Evolutionary conservation across 2,329 filamentous ascomycete genomes (phyloP).

Genomic region (Calonectria naviculata): DNA sequence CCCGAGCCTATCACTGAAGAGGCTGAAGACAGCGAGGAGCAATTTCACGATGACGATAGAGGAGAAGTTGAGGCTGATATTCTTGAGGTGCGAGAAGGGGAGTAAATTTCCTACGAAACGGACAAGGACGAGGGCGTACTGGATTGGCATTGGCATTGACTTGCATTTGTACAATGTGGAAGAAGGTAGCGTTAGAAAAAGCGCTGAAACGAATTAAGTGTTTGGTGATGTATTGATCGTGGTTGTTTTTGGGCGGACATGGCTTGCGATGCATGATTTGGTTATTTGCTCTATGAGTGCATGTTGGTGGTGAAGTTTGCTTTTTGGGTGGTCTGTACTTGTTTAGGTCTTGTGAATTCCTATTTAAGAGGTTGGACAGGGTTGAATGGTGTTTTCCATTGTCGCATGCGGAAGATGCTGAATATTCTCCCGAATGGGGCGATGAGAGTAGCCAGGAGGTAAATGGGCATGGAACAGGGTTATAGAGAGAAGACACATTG

Average conservation of each 20-base stretch:
- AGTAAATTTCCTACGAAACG: slow-evolving; percentile 29
- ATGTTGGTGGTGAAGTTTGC: slow-evolving; percentile 7
- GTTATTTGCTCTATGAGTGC: neutral
- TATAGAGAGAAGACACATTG: neutral
- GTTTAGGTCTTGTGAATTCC: slow-evolving; percentile 6
- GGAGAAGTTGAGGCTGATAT: slow-evolving; percentile 48
- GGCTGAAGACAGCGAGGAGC: slow-evolving; percentile 44
- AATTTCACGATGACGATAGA: slow-evolving; percentile 45
- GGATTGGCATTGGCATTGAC: slow-evolving; percentile 5
- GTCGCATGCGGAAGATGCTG: neutral
- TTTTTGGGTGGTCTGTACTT: slow-evolving; percentile 21
- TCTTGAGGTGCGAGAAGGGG: slow-evolving; percentile 49
- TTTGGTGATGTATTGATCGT: neutral
- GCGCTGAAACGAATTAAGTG: slow-evolving; percentile 4
- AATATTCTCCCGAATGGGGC: neutral
- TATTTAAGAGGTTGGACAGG: neutral
- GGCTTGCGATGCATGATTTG: slow-evolving; percentile 8
- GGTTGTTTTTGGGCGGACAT: too few relatives aligned
- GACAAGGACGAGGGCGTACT: slow-evolving; percentile 15
- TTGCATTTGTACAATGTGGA: neutral
- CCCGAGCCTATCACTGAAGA: slow-evolving; percentile 39
- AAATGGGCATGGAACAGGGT: neutral
- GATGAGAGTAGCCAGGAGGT: too few relatives aligned
- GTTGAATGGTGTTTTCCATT: neutral
- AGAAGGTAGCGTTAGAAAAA: slow-evolving; percentile 7